A percentile compares a stretch with the other conserved stretches of the same genome.
Conservation (phyloP, 2,329 filamentous ascomycete species). For the Aspergillus tanneri region DNA sequence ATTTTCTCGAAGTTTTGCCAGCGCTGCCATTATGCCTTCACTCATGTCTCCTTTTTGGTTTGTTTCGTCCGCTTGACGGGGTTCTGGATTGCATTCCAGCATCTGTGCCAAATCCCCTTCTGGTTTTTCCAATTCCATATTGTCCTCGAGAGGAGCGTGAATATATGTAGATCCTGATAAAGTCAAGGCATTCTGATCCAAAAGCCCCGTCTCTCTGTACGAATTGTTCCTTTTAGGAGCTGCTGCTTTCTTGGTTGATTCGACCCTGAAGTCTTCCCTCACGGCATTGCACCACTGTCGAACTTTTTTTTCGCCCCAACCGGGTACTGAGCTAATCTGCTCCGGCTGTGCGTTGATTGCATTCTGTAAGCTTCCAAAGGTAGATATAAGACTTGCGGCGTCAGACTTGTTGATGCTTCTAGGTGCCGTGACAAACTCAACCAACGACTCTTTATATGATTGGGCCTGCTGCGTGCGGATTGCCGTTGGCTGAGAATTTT, state of each 20-base stretch:
- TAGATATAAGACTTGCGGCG: constrained; percentile 82
- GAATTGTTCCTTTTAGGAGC: constrained; percentile 28
- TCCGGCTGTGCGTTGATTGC: constrained; percentile 87
- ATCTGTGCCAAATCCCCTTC: constrained; percentile 25
- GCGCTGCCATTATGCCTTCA: constrained; percentile 59
- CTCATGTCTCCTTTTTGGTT: constrained; percentile 48
- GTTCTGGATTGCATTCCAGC: constrained; percentile 17
- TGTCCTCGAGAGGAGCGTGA: constrained; percentile 49
- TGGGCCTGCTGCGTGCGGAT: constrained; percentile 84
- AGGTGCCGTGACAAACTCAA: constrained; percentile 90
- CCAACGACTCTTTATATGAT: constrained; percentile 79
- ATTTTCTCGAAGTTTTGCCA: constrained; percentile 54
- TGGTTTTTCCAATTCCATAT: constrained; percentile 34
- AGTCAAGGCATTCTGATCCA: constrained; percentile 22
- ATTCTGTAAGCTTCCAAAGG: constrained; percentile 83
- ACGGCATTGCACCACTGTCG: constrained; percentile 79
- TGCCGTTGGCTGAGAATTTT: constrained; percentile 76
- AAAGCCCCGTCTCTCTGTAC: constrained; percentile 30
- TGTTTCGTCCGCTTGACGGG: constrained; percentile 14
- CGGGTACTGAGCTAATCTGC: constrained; percentile 77
- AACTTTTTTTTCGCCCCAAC: constrained; percentile 96
- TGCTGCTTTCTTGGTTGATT: constrained; percentile 64
- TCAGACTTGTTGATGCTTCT: constrained; percentile 92
- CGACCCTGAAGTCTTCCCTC: constrained; percentile 78
- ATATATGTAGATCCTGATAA: constrained; percentile 16